Base-by-base conservation (phyloP, 768 basidiomycete species). In the Leccinum subtestaceum region DNA sequence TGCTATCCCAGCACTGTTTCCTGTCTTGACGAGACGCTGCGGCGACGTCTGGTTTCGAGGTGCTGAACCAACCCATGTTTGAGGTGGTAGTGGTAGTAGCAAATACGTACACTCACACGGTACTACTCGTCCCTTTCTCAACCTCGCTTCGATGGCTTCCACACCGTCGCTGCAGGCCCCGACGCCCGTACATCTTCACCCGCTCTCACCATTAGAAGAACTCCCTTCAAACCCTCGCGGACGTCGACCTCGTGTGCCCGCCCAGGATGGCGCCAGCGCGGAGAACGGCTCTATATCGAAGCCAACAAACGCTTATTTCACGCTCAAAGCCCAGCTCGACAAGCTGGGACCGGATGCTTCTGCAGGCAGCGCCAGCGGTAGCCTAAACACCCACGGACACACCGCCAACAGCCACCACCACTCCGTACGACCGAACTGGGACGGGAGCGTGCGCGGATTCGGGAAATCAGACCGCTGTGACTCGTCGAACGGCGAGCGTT, bases 1-100 rank as follows among this genome's bases (percentile, higher is more conserved):
- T 78, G 19, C 77, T 74, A 32, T 89, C 87, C 95, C 95, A 98
- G 75, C 95, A 98, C 59, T 81, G 81, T 62, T 87, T 77, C 7
- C 95, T 83, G 65, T 91, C 86, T 68, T 87, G 76, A 43, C 90
- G 70, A 13, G 73, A 64, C 4, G 27, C 27, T 27, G 27, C 27
- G 27, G 27, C 27, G 27, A 76, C 72, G 46, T 83, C 78, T 21
- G 70, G 54, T 59, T 74, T 77, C 36, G 63, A 70, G 31, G 70
- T 66, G 50, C 70, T 69, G 61, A 80, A 81, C 75, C 71, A 74
- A 43, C 60, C 62, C 72, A 74, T 73, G 31, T n/a, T 34, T 36
- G 34, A 34, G n/a, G 45, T 46, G 5, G 45, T 23, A 23, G 7
- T 21, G 11, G 17, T 23, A 3, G 25, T 9, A 31, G 32, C 32